phyloP scores from a whole-genome alignment of 1,284 basidiomycete genomes.

The Rhodotorula sp. region DNA sequence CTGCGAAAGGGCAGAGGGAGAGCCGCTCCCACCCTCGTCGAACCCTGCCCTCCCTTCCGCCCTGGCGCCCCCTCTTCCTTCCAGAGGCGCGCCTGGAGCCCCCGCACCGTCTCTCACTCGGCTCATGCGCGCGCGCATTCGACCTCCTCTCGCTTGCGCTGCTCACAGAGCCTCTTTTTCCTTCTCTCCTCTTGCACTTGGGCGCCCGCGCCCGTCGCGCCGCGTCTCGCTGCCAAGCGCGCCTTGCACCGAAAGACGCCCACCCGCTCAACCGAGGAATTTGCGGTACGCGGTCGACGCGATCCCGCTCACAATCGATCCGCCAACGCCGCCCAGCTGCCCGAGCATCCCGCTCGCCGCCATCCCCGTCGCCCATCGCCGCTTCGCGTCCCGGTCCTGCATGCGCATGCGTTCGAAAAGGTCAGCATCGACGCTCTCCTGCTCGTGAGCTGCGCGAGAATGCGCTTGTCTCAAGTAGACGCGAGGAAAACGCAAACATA shows the following conservation, averaged over 20 bases:
- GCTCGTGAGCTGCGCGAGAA: neutral
- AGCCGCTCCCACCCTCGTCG: too few relatives aligned
- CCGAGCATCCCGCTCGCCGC: slow-evolving; percentile 43
- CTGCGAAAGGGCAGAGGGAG: too few relatives aligned
- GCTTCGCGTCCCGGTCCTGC: slow-evolving; percentile 46
- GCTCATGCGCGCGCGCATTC: neutral
- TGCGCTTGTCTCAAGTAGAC: too few relatives aligned
- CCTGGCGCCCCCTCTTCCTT: too few relatives aligned
- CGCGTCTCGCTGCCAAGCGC: too few relatives aligned
- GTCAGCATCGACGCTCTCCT: neutral
- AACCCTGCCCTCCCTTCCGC: too few relatives aligned
- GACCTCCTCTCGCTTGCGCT: neutral
- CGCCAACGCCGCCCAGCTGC: slow-evolving; percentile 44
- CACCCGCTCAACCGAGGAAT: slow-evolving; percentile 25
- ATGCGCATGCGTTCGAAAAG: neutral
- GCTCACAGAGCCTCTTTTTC: neutral
- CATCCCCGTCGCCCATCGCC: slow-evolving; percentile 46
- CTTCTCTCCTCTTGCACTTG: too few relatives aligned
- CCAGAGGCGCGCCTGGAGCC: too few relatives aligned
- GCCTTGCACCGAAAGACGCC: too few relatives aligned
- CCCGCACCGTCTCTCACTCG: too few relatives aligned
- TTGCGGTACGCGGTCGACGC: slow-evolving; percentile 27
- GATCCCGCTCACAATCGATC: slow-evolving; percentile 41
- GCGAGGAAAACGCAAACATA: neutral
- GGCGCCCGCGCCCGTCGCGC: too few relatives aligned